Evolutionary conservation across 2,329 filamentous ascomycete species (phyloP).

Genomic region (Tolypocladium ophioglossoides): DNA sequence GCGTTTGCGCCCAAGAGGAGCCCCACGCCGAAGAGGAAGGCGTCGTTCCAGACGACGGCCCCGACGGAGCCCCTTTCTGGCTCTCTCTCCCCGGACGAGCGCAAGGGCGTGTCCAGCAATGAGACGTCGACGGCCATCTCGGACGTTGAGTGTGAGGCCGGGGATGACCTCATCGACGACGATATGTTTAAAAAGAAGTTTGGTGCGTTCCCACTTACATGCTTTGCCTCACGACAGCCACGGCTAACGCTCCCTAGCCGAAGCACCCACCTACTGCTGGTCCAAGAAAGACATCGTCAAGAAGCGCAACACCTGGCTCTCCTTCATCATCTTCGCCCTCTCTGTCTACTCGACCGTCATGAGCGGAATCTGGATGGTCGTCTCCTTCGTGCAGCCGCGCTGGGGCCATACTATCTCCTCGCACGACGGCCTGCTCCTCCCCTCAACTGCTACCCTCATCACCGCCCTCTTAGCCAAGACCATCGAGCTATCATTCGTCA

Average conservation of each 20-base stretch:
- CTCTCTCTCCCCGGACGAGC: neutral
- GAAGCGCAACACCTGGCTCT: slow-evolving; percentile 34
- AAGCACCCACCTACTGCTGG: slow-evolving; percentile 21
- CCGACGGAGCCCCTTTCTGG: neutral
- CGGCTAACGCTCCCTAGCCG: slow-evolving; percentile 1
- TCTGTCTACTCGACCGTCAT: slow-evolving; percentile 54
- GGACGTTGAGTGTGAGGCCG: neutral
- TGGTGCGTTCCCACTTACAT: slow-evolving; percentile 9
- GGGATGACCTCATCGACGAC: slow-evolving; percentile 7
- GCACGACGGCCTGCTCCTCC: slow-evolving; percentile 41
- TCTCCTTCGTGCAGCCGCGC: slow-evolving; percentile 50
- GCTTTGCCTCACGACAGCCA: neutral
- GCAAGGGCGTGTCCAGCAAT: neutral
- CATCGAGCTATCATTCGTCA: slow-evolving; percentile 69
- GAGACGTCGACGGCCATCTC: neutral
- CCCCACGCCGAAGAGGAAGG: neutral
- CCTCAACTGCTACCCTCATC: slow-evolving; percentile 55
- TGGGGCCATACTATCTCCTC: slow-evolving; percentile 49
- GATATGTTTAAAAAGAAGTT: slow-evolving; percentile 21
- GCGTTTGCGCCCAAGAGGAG: neutral
- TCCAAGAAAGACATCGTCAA: slow-evolving; percentile 20
- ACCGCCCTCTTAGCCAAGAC: slow-evolving; percentile 64
- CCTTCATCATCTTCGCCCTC: slow-evolving; percentile 31
- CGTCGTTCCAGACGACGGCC: neutral
- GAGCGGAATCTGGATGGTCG: slow-evolving; percentile 54